Percentiles rank a stretch among this genome's conserved stretches.
Evolutionary conservation across 176 grass and related monocot species (phyloP).

Genomic region (Avena sativa): DNA sequence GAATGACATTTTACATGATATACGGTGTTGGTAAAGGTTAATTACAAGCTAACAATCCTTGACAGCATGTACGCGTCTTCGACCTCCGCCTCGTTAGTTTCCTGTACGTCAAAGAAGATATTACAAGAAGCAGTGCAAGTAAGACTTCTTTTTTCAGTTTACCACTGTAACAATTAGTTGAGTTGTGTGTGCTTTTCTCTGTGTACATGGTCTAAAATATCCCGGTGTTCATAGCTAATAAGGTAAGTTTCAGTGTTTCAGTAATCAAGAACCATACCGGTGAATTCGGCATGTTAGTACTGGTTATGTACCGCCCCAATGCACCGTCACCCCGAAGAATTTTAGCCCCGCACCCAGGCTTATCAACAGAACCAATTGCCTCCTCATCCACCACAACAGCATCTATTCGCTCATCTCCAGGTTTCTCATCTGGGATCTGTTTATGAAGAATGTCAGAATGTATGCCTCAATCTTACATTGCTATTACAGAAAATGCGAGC

Average conservation of each 20-base stretch:
- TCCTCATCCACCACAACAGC: slow-evolving; percentile 93
- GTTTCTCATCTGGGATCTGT: slow-evolving; percentile 84
- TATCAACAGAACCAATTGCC: slow-evolving; percentile 68
- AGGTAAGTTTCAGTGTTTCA: not conserved
- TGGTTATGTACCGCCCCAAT: slow-evolving; percentile 65
- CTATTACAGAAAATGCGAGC: slow-evolving; percentile 30
- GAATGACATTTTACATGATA: slow-evolving; percentile 56
- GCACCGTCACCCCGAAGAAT: slow-evolving; percentile 90
- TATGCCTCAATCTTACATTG: not conserved
- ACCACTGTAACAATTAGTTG: not conserved
- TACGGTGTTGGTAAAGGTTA: slow-evolving; percentile 50
- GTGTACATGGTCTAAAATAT: not conserved
- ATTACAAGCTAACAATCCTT: slow-evolving; percentile 74
- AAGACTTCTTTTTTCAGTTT: not conserved
- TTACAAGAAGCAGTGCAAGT: slow-evolving; percentile 12
- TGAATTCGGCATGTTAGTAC: slow-evolving; percentile 58
- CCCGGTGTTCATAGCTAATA: not conserved
- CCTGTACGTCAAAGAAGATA: slow-evolving; percentile 39
- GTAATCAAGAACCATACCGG: slow-evolving; percentile 29
- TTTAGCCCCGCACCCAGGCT: slow-evolving; percentile 75
- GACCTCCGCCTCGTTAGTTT: slow-evolving; percentile 57
- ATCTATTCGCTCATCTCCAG: slow-evolving; percentile 79
- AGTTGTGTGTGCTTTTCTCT: not conserved
- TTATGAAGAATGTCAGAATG: slow-evolving; percentile 43
- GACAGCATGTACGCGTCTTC: slow-evolving; percentile 80